phyloP scores from a whole-genome alignment of 345 rosid species.

The Citrus glauca region DNA sequence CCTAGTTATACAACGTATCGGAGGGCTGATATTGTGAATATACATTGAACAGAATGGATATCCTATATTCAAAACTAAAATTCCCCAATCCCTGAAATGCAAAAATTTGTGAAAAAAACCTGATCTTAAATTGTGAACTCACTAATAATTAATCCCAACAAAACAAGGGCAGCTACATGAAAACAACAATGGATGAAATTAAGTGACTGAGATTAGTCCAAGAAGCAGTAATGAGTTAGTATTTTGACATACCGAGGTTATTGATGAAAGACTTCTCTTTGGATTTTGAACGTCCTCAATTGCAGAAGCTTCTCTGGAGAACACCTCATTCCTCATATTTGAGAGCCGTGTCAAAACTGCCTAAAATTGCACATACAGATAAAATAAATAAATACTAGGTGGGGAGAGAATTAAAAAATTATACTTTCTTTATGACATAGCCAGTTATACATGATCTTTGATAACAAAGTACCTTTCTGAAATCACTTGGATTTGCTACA shows the following conservation, averaged over 20 bases:
- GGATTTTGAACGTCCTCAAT: constrained; percentile 46
- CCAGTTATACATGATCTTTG: background rate
- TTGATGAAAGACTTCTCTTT: constrained; percentile 35
- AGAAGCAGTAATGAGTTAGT: background rate
- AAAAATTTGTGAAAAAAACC: background rate
- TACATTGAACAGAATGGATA: background rate
- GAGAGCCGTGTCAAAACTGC: constrained; percentile 57
- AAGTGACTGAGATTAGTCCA: background rate
- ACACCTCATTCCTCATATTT: constrained; percentile 50
- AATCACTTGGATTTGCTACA: constrained; percentile 57
- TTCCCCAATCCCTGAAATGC: background rate
- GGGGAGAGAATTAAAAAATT: background rate
- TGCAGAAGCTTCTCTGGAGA: constrained; percentile 41
- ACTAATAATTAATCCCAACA: background rate
- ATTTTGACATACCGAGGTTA: constrained; percentile 29
- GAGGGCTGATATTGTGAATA: background rate
- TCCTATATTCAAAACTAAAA: background rate
- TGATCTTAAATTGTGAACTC: background rate
- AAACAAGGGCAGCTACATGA: background rate
- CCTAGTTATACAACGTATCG: background rate
- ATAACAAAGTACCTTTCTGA: constrained; percentile 45
- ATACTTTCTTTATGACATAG: background rate
- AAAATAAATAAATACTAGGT: background rate
- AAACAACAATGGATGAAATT: background rate
- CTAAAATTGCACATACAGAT: constrained; percentile 20